Evolutionary conservation across 345 rosid species (phyloP).

Genomic region (Barbarea vulgaris): DNA sequence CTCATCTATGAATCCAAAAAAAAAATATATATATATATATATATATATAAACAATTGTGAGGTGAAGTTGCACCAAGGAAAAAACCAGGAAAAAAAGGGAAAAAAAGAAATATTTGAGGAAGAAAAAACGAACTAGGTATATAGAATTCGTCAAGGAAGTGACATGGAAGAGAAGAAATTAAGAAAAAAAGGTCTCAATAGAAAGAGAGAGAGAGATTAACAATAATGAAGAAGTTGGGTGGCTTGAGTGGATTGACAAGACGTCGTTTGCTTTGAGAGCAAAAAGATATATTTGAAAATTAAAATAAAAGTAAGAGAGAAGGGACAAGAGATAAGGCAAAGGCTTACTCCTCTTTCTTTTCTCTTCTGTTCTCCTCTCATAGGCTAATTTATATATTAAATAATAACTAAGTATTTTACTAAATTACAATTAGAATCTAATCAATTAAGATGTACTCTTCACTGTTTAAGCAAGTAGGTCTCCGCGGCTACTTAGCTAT

Average conservation of each 20-base stretch:
- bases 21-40: background rate
- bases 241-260: slow-evolving; percentile 67
- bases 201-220: slow-evolving; percentile 33
- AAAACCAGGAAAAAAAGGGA: slow-evolving; percentile 31
- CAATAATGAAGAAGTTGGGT: slow-evolving; percentile 57
- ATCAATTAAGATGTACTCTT: slow-evolving; percentile 1
- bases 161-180: slow-evolving; percentile 28
- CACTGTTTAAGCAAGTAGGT: slow-evolving; percentile 12
- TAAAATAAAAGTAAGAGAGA: slow-evolving; percentile 44
- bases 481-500: slow-evolving; percentile 15
- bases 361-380: slow-evolving; percentile 14
- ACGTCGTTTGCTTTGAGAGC: slow-evolving; percentile 48
- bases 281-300: slow-evolving; percentile 45
- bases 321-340: slow-evolving; percentile 51
- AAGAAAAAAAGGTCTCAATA: background rate
- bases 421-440: background rate
- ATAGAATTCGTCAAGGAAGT: slow-evolving; percentile 36
- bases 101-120: slow-evolving; percentile 12
- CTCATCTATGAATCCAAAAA: slow-evolving; percentile 29
- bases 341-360: slow-evolving; percentile 3
- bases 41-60: slow-evolving; percentile 30
- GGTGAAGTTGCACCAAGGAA: slow-evolving; percentile 60
- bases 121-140: slow-evolving; percentile 40
- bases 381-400: slow-evolving; percentile 1
- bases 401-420: background rate